Evolutionary conservation across 352 stramenopile species (phyloP), one percentile per base, ranked within the genome.

Genomic region (Phytopythium montanum): DNA sequence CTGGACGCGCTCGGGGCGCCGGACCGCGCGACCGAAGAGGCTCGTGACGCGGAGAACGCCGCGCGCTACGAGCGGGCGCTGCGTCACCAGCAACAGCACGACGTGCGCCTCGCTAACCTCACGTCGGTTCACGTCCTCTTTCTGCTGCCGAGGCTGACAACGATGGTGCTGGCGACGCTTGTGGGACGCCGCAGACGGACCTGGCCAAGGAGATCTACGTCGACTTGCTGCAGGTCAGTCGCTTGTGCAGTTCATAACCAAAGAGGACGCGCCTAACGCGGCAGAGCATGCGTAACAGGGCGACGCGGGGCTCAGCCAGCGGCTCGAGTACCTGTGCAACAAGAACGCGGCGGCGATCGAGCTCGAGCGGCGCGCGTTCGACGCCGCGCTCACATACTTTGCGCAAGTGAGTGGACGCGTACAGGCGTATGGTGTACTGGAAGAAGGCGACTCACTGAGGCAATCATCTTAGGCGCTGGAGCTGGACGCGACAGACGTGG

Each of bases 321-420:
- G 73, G 2, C 68, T 92, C 36, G 71, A 80, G 42, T 92, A 92
- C 59, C 54, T 92, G 29, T 92, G 82, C 59, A 67, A 82, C 31
- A 89, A 88, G 59, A 92, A 90, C 55, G 29, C 85, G 36, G 82
- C 78, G 8, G 72, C 66, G n/a, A 68, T 92, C 34, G 76, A 84
- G 50, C 55, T 76, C 7, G 80, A 92, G 45, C 64, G 59, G 1
- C 62, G 55, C 25, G 63, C 54, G 16, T 88, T 73, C 51, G 73
- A 77, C 23, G 49, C 54, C 0, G 79, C 82, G 0, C 69, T 90
- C 25, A 33, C 55, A 28, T 80, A 68, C 52, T 92, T 86, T 56
- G 70, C 76, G 0, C 63, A 73, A 23, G 75, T 84, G 46, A 41
- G 46, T 10, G 36, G 19, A 23, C 13, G 31, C 7, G 13, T 3